Conservation (phyloP, 2,329 filamentous ascomycete species). For the Fusarium foetens region DNA sequence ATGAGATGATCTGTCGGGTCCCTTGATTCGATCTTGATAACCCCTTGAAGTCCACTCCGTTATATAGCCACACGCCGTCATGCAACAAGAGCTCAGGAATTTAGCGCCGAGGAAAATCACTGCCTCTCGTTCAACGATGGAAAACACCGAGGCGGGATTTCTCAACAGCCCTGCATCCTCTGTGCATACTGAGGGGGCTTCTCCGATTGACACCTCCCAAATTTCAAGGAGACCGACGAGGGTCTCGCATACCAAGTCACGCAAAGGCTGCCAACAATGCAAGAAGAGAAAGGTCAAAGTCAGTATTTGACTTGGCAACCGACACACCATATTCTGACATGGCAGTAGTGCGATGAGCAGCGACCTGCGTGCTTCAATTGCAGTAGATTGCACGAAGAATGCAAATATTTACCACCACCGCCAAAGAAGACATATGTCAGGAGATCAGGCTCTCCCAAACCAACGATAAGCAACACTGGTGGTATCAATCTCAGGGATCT, state of each 20-base stretch:
- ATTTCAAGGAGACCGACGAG: background rate
- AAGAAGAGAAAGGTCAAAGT: conserved; percentile 2
- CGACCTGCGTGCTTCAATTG: conserved; percentile 2
- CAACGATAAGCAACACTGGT: background rate
- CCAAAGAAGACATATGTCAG: background rate
- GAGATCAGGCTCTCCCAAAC: background rate
- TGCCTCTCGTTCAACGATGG: background rate
- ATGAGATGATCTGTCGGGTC: background rate
- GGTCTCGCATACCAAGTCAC: background rate
- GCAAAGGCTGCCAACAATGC: background rate
- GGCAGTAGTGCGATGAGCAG: background rate
- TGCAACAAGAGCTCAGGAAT: background rate
- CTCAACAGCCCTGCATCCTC: background rate
- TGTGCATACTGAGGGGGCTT: background rate
- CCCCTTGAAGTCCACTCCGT: background rate
- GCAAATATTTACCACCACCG: background rate
- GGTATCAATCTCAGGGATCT: background rate
- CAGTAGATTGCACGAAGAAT: background rate
- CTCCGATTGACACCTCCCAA: background rate
- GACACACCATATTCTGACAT: background rate
- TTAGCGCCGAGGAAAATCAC: fast-evolving
- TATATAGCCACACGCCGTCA: background rate
- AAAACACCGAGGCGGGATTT: background rate
- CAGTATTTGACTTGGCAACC: background rate
- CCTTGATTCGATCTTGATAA: background rate